A percentile compares a stretch with the other conserved stretches of the same genome.
Conservation (phyloP, 495 filamentous ascomycete species). For the Clohesyomyces aquaticus region DNA sequence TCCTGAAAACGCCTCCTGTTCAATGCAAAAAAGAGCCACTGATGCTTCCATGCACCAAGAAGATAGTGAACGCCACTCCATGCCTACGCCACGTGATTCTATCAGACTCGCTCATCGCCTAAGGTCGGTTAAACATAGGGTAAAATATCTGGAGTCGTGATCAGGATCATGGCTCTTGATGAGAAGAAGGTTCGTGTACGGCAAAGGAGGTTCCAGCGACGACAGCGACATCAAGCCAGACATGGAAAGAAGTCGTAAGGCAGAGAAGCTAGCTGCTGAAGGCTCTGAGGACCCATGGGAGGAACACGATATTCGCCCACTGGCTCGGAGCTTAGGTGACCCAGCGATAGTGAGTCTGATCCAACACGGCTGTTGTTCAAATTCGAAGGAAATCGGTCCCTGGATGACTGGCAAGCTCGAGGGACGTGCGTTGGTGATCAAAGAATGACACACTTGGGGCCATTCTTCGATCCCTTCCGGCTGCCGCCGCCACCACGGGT, state of each 20-base stretch:
- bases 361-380: not conserved
- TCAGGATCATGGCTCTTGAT: constrained; percentile 18
- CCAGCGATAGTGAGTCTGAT: not conserved
- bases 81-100: constrained; percentile 18
- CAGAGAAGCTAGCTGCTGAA: not conserved
- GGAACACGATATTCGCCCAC: not conserved
- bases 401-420: not conserved
- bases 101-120: constrained; percentile 15
- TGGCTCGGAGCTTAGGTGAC: not conserved
- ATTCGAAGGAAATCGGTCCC: not conserved
- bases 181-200: not conserved
- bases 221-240: not conserved
- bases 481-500: not conserved
- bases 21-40: constrained; percentile 15
- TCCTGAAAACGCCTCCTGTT: constrained; percentile 10
- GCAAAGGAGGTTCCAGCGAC: not conserved
- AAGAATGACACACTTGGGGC: constrained; percentile 33
- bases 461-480: constrained; percentile 9
- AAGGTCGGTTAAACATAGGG: not conserved
- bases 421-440: constrained; percentile 15
- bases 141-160: not conserved
- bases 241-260: not conserved
- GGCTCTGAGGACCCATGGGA: not conserved
- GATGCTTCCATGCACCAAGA: constrained; percentile 1
- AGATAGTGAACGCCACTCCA: constrained; percentile 18